Percentiles rank a stretch among this genome's conserved stretches.
These are phyloP conservation scores for Medakamo hakoo DNA, from an alignment of 139 green algal genomes.

Conservation along the genomic window DNA sequence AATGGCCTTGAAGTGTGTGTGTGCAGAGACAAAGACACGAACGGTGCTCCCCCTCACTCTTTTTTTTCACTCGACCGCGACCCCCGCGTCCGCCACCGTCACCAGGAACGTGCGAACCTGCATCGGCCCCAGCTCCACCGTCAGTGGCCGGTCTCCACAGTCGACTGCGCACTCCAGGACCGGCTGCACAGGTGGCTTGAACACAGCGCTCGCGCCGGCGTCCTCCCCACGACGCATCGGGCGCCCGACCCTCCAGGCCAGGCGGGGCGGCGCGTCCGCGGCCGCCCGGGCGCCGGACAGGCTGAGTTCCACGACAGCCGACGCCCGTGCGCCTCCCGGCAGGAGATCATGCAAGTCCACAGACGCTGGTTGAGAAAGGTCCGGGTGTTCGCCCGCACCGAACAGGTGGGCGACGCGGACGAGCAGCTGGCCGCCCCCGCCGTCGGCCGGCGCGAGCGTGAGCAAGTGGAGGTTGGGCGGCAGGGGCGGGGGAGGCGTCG, in stretches of 20 bases:
- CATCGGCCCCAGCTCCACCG: constrained; percentile 32
- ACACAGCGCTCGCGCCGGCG: too few species aligned
- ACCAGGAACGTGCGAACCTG: constrained; percentile 38
- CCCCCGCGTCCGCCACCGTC: not conserved
- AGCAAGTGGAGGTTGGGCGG: constrained; percentile 34
- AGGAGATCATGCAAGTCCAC: not conserved
- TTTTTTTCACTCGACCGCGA: not conserved
- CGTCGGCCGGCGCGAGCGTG: constrained; percentile 19
- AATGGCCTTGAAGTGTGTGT: too few species aligned
- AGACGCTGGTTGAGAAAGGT: too few species aligned
- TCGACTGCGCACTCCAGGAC: not conserved
- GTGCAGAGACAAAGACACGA: not conserved
- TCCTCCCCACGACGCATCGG: too few species aligned
- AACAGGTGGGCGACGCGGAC: constrained; percentile 32
- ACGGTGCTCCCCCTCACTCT: not conserved
- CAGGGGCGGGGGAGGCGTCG: constrained; percentile 1
- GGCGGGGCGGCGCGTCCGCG: not conserved
- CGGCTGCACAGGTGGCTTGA: not conserved
- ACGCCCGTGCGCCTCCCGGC: not conserved
- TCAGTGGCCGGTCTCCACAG: constrained; percentile 3
- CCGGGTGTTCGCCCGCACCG: constrained; percentile 14
- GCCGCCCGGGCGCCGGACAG: not conserved
- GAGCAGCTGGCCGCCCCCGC: constrained; percentile 4
- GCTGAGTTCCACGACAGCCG: constrained; percentile 1
- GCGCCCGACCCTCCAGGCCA: not conserved